These are phyloP conservation scores for Strobilomyces dryophilus DNA, from an alignment of 768 basidiomycete genomes.

Conservation along the genomic window DNA sequence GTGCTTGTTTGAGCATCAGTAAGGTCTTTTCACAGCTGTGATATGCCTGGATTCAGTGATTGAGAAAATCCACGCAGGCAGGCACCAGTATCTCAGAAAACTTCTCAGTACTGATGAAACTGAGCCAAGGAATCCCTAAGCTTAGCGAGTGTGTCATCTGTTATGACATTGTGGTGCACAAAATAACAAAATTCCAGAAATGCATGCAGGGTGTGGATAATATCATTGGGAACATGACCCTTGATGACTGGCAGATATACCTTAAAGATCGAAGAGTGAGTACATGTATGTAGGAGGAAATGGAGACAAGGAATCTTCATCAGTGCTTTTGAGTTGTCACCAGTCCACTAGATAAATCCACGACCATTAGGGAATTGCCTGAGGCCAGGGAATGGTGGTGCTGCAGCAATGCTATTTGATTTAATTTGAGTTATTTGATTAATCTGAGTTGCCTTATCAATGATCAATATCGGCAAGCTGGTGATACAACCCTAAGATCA, in stretches of 20 bases:
- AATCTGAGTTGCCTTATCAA: neutral
- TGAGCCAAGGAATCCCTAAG: neutral
- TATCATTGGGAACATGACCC: conserved; percentile 3
- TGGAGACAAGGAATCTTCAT: neutral
- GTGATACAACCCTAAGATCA: too few relatives aligned
- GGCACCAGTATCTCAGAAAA: neutral
- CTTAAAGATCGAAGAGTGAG: neutral
- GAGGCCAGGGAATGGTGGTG: neutral
- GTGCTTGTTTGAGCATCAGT: conserved; percentile 23
- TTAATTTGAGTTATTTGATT: too few relatives aligned
- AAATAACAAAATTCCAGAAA: neutral
- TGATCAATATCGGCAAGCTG: neutral
- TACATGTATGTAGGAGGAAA: too few relatives aligned
- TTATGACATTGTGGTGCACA: neutral
- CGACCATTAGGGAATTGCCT: neutral
- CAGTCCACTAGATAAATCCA: neutral
- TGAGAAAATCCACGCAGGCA: conserved; percentile 18
- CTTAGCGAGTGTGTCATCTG: neutral
- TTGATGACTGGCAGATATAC: neutral
- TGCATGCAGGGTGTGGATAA: neutral
- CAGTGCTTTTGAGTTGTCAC: neutral
- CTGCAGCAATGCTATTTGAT: neutral
- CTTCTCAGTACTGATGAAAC: neutral
- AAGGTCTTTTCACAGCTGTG: conserved; percentile 35
- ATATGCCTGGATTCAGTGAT: conserved; percentile 37